These are phyloP conservation scores for Lactuca saligna DNA, from an alignment of 129 eudicot species.

Conservation along the genomic window DNA sequence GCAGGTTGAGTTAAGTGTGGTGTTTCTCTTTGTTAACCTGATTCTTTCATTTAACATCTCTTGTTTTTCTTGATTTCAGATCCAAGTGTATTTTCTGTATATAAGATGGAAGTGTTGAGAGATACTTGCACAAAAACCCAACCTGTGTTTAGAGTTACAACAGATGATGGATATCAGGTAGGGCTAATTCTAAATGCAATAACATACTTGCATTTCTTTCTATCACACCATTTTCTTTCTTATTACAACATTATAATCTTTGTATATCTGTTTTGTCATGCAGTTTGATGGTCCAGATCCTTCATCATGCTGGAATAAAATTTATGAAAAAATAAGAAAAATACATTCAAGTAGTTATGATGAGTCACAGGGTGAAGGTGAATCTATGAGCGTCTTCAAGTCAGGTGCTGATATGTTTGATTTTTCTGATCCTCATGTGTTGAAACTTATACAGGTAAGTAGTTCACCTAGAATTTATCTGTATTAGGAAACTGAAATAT, in stretches of 20 bases:
- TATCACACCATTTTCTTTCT: background rate
- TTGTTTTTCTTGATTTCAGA: slow-evolving; percentile 35
- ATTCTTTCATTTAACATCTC: slow-evolving; percentile 2
- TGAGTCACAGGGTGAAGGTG: slow-evolving; percentile 17
- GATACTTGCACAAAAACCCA: slow-evolving; percentile 53
- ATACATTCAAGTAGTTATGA: slow-evolving; percentile 37
- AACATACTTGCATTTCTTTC: slow-evolving; percentile 8
- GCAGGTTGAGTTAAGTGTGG: too few species aligned
- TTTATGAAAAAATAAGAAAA: slow-evolving; percentile 55
- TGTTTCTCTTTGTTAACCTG: background rate
- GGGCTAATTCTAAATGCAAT: background rate
- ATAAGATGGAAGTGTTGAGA: slow-evolving; percentile 84
- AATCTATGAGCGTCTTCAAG: slow-evolving; percentile 35
- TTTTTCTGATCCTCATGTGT: slow-evolving; percentile 75
- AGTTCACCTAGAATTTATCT: slow-evolving; percentile 15
- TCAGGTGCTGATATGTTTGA: slow-evolving; percentile 91
- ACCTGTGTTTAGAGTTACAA: slow-evolving; percentile 75
- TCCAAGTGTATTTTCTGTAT: slow-evolving; percentile 46
- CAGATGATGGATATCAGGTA: slow-evolving; percentile 77
- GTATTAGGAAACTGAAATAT: background rate
- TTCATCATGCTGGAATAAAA: slow-evolving; percentile 68
- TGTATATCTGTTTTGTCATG: slow-evolving; percentile 16
- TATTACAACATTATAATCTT: background rate
- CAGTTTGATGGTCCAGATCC: slow-evolving; percentile 81
- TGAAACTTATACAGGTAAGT: slow-evolving; percentile 62